These are phyloP conservation scores for Aspergillus baeticus DNA, from an alignment of 495 filamentous ascomycete genomes.

Conservation along the genomic window DNA sequence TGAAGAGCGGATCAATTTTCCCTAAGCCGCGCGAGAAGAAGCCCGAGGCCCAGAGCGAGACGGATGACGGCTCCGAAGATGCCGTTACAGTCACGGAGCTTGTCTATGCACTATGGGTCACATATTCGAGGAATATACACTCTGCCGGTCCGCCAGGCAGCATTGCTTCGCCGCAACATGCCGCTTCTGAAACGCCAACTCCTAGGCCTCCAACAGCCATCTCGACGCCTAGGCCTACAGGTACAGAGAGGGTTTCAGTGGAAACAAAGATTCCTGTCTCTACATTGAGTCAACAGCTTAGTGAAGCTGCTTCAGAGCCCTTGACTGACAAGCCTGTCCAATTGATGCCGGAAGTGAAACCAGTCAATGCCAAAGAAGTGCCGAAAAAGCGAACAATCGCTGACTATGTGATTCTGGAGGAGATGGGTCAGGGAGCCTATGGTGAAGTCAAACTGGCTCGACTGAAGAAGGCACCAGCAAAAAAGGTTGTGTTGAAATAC, in stretches of 20 bases:
- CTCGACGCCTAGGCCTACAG: conserved; percentile 10
- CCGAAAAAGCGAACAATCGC: conserved; percentile 74
- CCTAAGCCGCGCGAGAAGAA: conserved; percentile 42
- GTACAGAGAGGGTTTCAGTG: conserved; percentile 21
- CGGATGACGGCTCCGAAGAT: conserved; percentile 40
- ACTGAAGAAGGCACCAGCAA: conserved; percentile 69
- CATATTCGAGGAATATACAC: conserved; percentile 91
- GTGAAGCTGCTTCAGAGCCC: conserved; percentile 61
- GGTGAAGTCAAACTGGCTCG: conserved; percentile 96
- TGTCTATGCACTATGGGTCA: conserved; percentile 95
- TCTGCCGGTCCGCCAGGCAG: conserved; percentile 56
- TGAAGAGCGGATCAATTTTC: conserved; percentile 72
- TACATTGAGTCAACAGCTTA: conserved; percentile 72
- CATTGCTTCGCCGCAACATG: conserved; percentile 40
- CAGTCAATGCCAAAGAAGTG: conserved; percentile 30
- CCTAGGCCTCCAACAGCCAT: conserved; percentile 7
- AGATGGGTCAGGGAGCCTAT: conserved; percentile 98
- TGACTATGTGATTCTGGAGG: conserved; percentile 91
- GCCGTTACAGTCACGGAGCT: conserved; percentile 63
- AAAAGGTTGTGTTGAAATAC: conserved; percentile 94
- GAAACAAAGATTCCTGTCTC: conserved; percentile 55
- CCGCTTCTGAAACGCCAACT: conserved; percentile 16
- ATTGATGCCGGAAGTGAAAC: conserved; percentile 35
- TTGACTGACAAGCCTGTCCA: conserved; percentile 50
- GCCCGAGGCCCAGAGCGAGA: conserved; percentile 26